phyloP scores from a whole-genome alignment of 179 eudicot species.

The Spinacia oleracea region DNA sequence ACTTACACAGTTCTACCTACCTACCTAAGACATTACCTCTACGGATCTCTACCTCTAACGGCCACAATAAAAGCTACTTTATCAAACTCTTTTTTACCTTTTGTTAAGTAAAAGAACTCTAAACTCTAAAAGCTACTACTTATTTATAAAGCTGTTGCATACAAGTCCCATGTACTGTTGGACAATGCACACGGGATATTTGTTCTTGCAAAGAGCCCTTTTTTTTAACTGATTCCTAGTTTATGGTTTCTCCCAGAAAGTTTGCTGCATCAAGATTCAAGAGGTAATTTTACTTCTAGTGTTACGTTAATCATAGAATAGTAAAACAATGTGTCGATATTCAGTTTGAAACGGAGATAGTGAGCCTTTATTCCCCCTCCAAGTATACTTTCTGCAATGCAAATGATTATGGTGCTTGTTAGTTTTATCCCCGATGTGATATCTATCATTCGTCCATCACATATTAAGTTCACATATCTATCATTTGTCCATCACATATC shows the following conservation, averaged over 20 bases:
- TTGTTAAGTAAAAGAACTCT: background rate
- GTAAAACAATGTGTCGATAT: background rate
- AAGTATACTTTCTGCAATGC: background rate
- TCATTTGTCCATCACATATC: background rate
- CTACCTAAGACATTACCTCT: background rate
- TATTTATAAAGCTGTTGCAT: background rate
- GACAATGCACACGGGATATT: background rate
- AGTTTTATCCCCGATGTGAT: background rate
- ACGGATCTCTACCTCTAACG: background rate
- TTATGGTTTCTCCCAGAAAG: background rate
- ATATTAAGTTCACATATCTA: background rate
- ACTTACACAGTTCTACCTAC: too few species aligned
- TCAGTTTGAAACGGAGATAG: background rate
- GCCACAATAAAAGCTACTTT: background rate
- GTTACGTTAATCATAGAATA: background rate
- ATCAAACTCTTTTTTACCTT: background rate
- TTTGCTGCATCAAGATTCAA: slow-evolving; percentile 5
- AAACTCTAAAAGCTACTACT: background rate
- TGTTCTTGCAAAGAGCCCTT: background rate
- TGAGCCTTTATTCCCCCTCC: background rate
- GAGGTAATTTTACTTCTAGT: background rate
- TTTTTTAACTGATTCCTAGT: background rate
- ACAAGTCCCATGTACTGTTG: background rate
- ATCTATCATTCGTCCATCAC: background rate
- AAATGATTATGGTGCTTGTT: background rate